Evolutionary conservation across 495 filamentous ascomycete genomes (phyloP), one percentile per base, ranked within the genome.

Genomic region (Lasiosphaeris hirsuta): DNA sequence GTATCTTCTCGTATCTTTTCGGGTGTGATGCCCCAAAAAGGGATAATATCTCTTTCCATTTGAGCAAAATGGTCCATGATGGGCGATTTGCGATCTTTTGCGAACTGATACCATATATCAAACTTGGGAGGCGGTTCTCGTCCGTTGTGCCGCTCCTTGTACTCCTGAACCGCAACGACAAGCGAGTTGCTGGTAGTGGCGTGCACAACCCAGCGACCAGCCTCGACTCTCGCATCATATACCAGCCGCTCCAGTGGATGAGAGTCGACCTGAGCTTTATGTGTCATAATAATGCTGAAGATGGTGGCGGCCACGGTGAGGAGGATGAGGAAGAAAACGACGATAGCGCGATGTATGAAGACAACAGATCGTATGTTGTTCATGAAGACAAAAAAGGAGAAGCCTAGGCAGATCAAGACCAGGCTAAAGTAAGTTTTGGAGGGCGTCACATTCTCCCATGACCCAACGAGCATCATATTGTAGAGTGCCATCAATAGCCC

Each of bases 41-140:
- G 89, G 1, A 81, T 74, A 3, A 95, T 68, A 54, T 90, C 82
- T 7, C 78, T 72, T 56, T 87, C 77, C 8, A 94, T 90, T 53
- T 86, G 84, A 59, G 89, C 85, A 59, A 87, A 93, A 57, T 88
- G 81, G 59, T 96, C 90, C 57, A 92, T 81, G 10, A 91, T 73
- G 10, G 84, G 70, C 2, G 89, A 88, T 6, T 78, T 79, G 41
- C 80, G 81, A 10, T 72, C 72, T 18, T 69, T 81, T 7, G 90
- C 87, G 68, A 86, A 92, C 38, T 86, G 73, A 63, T 84, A 92
- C 90, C 90, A 93, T 56, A 80, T 69, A 61, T 89, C 84, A 59
- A 89, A 90, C 43, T 82, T 73, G 0, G 78, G 75, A 57, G 87
- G 87, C 11, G 87, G 87, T 4, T 75, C 67, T 23, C 84, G 72